phyloP scores from a whole-genome alignment of 257 asterid genomes.

The Solanum piurae region DNA sequence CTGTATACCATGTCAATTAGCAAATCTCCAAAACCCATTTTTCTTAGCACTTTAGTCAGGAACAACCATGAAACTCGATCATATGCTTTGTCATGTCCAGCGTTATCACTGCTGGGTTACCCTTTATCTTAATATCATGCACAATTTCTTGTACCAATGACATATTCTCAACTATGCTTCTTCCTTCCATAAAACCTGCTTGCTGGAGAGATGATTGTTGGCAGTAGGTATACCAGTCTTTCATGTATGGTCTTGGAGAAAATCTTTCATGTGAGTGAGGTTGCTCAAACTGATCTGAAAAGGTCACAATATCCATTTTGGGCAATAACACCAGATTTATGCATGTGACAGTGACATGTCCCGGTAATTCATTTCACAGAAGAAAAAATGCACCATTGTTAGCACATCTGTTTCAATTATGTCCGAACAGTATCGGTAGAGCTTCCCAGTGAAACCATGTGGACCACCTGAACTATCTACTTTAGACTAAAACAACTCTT shows the following conservation, averaged over 20 bases:
- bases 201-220: not conserved
- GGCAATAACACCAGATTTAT: not conserved
- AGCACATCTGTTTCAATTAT: not conserved
- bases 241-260: not conserved
- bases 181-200: not conserved
- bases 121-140: not conserved
- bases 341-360: not conserved
- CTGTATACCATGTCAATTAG: not conserved
- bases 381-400: not conserved
- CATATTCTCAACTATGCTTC: not conserved
- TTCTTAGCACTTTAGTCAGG: not conserved
- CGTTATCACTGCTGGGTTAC: not conserved
- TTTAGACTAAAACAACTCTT: not conserved
- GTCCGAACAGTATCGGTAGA: not conserved
- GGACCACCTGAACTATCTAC: not conserved
- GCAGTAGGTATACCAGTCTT: not conserved
- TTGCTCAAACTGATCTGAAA: not conserved
- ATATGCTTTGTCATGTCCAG: not conserved
- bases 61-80: not conserved
- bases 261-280: not conserved
- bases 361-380: not conserved
- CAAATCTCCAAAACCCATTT: not conserved
- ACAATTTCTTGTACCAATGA: not conserved
- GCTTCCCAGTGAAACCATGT: not conserved
- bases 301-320: not conserved